A percentile compares a stretch with the other conserved stretches of the same genome.
Evolutionary conservation across 805 yeast species (phyloP).

Genomic region (Pichia eremophila): DNA sequence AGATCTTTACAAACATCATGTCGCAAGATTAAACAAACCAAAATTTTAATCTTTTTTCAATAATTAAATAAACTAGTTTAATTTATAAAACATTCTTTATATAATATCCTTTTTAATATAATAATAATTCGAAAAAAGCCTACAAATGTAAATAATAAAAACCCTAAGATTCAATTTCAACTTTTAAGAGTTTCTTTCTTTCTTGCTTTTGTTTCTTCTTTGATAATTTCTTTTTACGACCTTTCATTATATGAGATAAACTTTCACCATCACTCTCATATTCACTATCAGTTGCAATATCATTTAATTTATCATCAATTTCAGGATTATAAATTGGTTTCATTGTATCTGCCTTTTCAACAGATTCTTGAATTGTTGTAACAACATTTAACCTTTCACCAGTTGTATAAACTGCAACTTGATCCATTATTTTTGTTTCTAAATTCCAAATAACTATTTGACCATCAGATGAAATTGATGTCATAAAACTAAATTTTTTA

Average conservation of each 20-base stretch:
- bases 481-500: constrained; percentile 35
- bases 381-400: constrained; percentile 91
- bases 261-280: constrained; percentile 71
- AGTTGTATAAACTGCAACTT: constrained; percentile 81
- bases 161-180: constrained; percentile 44
- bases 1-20: constrained; percentile 74
- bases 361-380: constrained; percentile 60
- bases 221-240: constrained; percentile 30
- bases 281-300: constrained; percentile 50
- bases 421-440: constrained; percentile 41
- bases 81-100: not conserved
- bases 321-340: constrained; percentile 35
- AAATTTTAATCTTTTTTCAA: constrained; percentile 22
- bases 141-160: constrained; percentile 28
- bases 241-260: constrained; percentile 46
- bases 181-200: constrained; percentile 34
- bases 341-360: constrained; percentile 67
- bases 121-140: constrained; percentile 27
- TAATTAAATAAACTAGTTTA: not conserved
- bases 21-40: constrained; percentile 52
- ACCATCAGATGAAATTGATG: constrained; percentile 89
- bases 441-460: constrained; percentile 87
- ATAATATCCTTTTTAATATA: not conserved
- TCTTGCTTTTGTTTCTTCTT: constrained; percentile 34
- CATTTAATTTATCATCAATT: constrained; percentile 26